Percentiles rank a stretch among this genome's conserved stretches.
Conservation (phyloP, 2,329 filamentous ascomycete genomes). For the Rosellinia necatrix region DNA sequence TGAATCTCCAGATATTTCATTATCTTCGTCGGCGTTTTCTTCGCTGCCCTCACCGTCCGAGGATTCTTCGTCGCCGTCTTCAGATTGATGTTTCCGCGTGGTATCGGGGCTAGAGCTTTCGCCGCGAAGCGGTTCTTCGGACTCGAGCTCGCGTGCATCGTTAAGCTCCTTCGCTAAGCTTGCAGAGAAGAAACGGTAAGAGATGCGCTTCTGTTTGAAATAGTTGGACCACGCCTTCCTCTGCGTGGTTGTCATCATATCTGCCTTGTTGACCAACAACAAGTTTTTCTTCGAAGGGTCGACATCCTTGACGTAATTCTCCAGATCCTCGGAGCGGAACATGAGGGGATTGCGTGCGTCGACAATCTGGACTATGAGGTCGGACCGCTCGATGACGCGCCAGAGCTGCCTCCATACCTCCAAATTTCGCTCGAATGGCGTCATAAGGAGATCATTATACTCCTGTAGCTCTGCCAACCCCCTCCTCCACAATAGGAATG, state of each 20-base stretch:
- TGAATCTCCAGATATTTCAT: conserved; percentile 42
- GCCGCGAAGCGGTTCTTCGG: conserved; percentile 44
- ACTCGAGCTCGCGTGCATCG: conserved; percentile 66
- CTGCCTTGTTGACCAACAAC: conserved; percentile 95
- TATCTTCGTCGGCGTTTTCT: conserved; percentile 44
- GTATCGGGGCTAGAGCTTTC: conserved; percentile 41
- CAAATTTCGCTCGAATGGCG: conserved; percentile 93
- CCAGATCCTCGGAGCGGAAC: conserved; percentile 92
- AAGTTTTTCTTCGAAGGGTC: conserved; percentile 87
- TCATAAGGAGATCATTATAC: conserved; percentile 93
- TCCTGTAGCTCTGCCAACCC: conserved; percentile 92
- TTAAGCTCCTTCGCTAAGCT: conserved; percentile 87
- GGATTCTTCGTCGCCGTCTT: conserved; percentile 27
- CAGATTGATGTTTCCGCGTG: conserved; percentile 32
- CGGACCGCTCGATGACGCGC: conserved; percentile 96
- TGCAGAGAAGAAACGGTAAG: conserved; percentile 96
- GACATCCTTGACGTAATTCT: conserved; percentile 92
- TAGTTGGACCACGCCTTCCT: conserved; percentile 84
- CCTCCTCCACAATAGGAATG: conserved; percentile 84
- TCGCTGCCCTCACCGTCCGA: conserved; percentile 36
- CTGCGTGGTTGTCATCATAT: conserved; percentile 95
- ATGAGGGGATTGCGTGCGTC: conserved; percentile 93
- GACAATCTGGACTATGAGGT: conserved; percentile 96
- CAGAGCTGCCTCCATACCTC: conserved; percentile 98
- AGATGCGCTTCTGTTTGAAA: conserved; percentile 78